phyloP scores from a whole-genome alignment of 257 asterid species.

The Sherardia arvensis region DNA sequence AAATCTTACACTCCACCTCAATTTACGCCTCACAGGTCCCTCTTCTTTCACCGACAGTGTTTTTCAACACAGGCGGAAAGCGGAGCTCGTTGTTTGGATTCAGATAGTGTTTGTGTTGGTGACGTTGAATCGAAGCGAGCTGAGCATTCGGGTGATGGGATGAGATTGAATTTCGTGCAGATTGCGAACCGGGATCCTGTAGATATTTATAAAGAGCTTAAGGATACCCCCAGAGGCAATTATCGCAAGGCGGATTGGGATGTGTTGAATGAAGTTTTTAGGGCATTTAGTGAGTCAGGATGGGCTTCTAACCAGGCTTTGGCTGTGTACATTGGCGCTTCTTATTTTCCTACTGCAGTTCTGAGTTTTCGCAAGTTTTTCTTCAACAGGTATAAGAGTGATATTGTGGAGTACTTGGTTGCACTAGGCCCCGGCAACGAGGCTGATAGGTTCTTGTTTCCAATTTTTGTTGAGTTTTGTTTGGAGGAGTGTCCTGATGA shows the following conservation, averaged over 20 bases:
- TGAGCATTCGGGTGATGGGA: conserved; percentile 15
- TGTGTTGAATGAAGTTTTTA: conserved; percentile 38
- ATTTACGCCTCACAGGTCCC: conserved; percentile 14
- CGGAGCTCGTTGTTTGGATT: conserved; percentile 17
- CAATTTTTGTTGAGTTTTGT: conserved; percentile 77
- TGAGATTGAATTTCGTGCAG: conserved; percentile 21
- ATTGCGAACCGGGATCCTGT: conserved; percentile 44
- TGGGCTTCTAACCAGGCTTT: conserved; percentile 91
- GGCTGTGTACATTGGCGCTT: conserved; percentile 69
- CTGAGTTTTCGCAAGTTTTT: conserved; percentile 46
- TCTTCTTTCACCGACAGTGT: conserved; percentile 15
- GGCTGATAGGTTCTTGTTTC: conserved; percentile 71
- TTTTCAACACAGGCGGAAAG: conserved; percentile 30
- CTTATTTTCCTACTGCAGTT: conserved; percentile 67
- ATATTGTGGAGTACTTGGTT: conserved; percentile 45
- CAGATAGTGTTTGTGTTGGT: conserved; percentile 1
- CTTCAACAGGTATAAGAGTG: conserved; percentile 35
- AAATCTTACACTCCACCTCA: conserved; percentile 10
- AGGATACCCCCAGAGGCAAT: conserved; percentile 16
- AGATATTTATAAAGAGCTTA: conserved; percentile 56
- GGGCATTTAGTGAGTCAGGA: conserved; percentile 48
- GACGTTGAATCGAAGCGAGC: conserved; percentile 22
- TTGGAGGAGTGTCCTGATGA: conserved; percentile 62
- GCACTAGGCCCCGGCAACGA: conserved; percentile 59
- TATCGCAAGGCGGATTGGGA: conserved; percentile 43